A percentile compares a stretch with the other conserved stretches of the same genome.
Evolutionary conservation across 495 filamentous ascomycete genomes (phyloP).

Genomic region (Peziza echinospora): DNA sequence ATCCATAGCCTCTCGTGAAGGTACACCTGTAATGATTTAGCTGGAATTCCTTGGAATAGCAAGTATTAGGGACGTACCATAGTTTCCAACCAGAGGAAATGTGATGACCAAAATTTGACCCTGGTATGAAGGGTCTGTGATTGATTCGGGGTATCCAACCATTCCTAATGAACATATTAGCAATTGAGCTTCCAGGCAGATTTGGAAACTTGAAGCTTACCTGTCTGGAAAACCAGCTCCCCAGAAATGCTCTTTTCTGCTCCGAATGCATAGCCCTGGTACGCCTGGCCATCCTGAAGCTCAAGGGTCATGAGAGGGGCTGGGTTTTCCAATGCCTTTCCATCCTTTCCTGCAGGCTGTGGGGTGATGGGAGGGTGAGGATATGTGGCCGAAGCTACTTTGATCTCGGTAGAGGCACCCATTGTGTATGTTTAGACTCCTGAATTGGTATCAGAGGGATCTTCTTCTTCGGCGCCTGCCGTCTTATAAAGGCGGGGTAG

Average conservation of each 20-base stretch:
- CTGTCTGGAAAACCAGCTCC: constrained; percentile 94
- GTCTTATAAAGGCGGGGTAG: no score
- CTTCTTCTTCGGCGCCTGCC: no score
- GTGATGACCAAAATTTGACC: constrained; percentile 98
- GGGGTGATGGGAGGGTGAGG: not conserved
- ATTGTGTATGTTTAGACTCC: no score
- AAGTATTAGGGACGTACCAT: constrained; percentile 33
- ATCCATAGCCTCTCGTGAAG: constrained; percentile 60
- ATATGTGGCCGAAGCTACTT: no score
- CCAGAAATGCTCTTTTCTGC: constrained; percentile 79
- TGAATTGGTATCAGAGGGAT: no score
- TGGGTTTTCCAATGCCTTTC: not conserved
- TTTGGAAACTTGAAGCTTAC: constrained; percentile 1
- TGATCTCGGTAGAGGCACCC: no score
- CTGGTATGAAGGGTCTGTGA: constrained; percentile 97
- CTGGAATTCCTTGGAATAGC: constrained; percentile 62
- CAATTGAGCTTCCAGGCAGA: not conserved
- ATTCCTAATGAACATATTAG: not conserved
- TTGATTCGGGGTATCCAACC: constrained; percentile 89
- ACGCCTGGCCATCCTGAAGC: constrained; percentile 69
- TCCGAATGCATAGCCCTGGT: constrained; percentile 89
- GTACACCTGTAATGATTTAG: constrained; percentile 48
- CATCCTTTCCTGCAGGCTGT: not conserved
- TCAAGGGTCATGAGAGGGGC: constrained; percentile 49
- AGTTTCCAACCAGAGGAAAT: constrained; percentile 96